Evolutionary conservation across 331 rosid genomes (phyloP), one percentile per base, ranked within the genome.

Genomic region (Quercus phellos): DNA sequence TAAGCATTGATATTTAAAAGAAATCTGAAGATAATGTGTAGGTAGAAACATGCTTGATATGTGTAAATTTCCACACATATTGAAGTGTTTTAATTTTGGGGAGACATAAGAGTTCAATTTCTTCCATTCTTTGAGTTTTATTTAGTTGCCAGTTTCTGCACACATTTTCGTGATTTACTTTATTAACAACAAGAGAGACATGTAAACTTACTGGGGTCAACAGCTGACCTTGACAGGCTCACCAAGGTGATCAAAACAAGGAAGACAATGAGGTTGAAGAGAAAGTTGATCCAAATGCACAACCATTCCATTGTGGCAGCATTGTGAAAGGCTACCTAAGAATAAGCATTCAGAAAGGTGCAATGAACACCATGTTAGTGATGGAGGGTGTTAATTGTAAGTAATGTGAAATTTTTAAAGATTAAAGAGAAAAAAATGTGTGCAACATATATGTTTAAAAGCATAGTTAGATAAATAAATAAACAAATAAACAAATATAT

Each of bases 301-400:
- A 94, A 77, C 99, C 99, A 92, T 79, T 94, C 97, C 99, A 94
- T 92, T 63, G 97, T 87, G 51, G 92, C 97, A 61, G 83, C 81
- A 73, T 94, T 94, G 87, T 94, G 91, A 83, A 94, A 94, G 63
- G 89, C 91, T 54, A 94, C 89, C n/a, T 97, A 0, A 29, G 88
- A 93, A 81, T 93, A 93, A 22, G 96, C 91, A 97, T 93, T 70
- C 83, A 83, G 74, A 78, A 50, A 17, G 64, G 70, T 78, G 38
- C 7, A 38, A 24, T 13, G 70, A 59, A 59, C 1, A 68, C 16
- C 43, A 38, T 30, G 4, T 30, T 30, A 30, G 32, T 30, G 32
- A 30, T 30, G 32, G 4, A 30, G 32, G 0, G 1, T 30, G 32
- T 30, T 29, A 2, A 3, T 29, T 30, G 32, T 30, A 30, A 30